phyloP scores from a whole-genome alignment of 2,329 filamentous ascomycete species.

The Hortaea werneckii region DNA sequence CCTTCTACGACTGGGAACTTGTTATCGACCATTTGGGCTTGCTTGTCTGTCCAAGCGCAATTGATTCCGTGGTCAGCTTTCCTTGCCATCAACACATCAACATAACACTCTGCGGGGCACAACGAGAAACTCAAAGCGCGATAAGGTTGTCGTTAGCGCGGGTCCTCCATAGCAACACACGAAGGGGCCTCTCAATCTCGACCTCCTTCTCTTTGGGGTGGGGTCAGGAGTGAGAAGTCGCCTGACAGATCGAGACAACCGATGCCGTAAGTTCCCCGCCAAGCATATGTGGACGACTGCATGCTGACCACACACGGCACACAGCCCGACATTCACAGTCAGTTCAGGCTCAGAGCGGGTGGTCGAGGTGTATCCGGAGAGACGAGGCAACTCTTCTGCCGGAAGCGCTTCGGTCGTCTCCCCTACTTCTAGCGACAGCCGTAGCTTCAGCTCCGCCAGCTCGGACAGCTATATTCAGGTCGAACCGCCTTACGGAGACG shows the following conservation, averaged over 20 bases:
- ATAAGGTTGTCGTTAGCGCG: slow-evolving; percentile 3
- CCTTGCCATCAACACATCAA: background rate
- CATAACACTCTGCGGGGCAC: background rate
- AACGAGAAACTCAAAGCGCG: slow-evolving; percentile 1
- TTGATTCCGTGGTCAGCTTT: too few species aligned
- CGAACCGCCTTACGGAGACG: slow-evolving; percentile 5
- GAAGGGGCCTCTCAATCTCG: background rate
- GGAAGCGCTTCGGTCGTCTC: slow-evolving; percentile 22
- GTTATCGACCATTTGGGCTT: too few species aligned
- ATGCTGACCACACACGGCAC: background rate
- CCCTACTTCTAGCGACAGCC: slow-evolving; percentile 19
- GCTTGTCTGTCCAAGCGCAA: too few species aligned
- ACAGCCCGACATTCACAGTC: slow-evolving; percentile 9
- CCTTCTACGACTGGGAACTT: too few species aligned
- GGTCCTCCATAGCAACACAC: background rate
- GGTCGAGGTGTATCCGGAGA: slow-evolving; percentile 14
- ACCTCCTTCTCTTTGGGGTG: background rate
- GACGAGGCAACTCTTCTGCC: slow-evolving; percentile 17
- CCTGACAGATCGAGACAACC: background rate
- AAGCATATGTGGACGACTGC: background rate
- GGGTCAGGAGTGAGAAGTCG: background rate
- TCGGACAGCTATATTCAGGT: slow-evolving; percentile 21
- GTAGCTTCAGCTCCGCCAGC: slow-evolving; percentile 17
- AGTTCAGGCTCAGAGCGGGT: slow-evolving; percentile 13
- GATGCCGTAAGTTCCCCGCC: slow-evolving; percentile 1